A percentile compares a stretch with the other conserved stretches of the same genome.
These are phyloP conservation scores for Calonectria leucothoes DNA, from an alignment of 2,329 filamentous ascomycete species.

Conservation along the genomic window DNA sequence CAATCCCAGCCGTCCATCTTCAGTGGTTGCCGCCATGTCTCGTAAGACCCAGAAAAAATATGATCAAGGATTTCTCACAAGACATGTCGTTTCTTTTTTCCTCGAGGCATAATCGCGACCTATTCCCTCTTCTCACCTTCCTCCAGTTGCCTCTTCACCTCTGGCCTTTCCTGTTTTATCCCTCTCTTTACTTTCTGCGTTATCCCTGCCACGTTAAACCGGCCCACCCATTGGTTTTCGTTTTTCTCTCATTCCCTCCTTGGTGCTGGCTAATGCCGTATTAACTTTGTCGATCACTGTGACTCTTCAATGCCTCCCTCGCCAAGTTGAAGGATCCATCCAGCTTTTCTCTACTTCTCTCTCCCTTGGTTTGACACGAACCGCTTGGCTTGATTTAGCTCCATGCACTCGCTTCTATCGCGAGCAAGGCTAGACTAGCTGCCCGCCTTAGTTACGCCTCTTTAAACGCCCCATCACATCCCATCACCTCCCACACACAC, in stretches of 20 bases:
- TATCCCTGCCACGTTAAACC: not conserved
- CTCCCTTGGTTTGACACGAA: not conserved
- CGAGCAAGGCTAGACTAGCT: slow-evolving; percentile 6
- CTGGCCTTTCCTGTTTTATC: not conserved
- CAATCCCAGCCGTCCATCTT: slow-evolving; percentile 6
- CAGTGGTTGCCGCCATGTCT: slow-evolving; percentile 11
- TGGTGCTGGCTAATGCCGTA: not conserved
- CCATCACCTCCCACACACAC: not conserved
- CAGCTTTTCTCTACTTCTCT: not conserved
- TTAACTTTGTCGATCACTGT: not conserved
- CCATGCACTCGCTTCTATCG: slow-evolving; percentile 9
- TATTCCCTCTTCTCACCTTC: not conserved
- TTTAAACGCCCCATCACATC: slow-evolving; percentile 3
- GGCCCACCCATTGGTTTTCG: not conserved
- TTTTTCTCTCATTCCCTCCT: not conserved
- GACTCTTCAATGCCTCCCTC: not conserved
- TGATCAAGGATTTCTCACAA: slow-evolving; percentile 6
- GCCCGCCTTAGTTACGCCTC: slow-evolving; percentile 6
- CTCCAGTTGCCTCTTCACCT: not conserved
- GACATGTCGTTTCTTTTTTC: slow-evolving; percentile 17
- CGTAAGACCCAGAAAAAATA: slow-evolving; percentile 9
- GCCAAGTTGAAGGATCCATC: not conserved
- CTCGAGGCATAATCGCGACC: not conserved
- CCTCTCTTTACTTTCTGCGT: not conserved
- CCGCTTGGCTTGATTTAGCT: slow-evolving; percentile 14